Conservation (phyloP, 495 filamentous ascomycete genomes). For the Penicillium macrosclerotiorum region DNA sequence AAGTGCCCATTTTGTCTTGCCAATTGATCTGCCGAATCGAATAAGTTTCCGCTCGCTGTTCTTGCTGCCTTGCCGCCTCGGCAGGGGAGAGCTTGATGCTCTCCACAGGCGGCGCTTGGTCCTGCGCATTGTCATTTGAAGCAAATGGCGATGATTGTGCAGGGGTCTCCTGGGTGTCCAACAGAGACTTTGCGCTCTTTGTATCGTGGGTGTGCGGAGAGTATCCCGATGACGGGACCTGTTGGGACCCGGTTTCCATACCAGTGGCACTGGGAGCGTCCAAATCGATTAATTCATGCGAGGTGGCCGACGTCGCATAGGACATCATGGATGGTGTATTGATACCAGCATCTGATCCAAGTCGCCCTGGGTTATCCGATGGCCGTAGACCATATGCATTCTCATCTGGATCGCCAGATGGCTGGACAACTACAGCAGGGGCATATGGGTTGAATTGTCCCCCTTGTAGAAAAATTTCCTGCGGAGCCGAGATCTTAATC, state of each 20-base stretch:
- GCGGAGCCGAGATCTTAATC: conserved; percentile 15
- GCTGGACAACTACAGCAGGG: conserved; percentile 15
- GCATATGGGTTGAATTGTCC: conserved; percentile 17
- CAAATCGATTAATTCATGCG: conserved; percentile 41
- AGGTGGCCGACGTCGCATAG: conserved; percentile 32
- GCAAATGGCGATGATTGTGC: background rate
- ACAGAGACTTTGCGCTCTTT: background rate
- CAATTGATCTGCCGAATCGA: conserved; percentile 69
- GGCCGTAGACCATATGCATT: conserved; percentile 2
- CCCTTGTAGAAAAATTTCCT: conserved; percentile 19
- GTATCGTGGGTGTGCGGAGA: conserved; percentile 9
- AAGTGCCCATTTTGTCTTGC: conserved; percentile 40
- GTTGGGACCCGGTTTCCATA: conserved; percentile 4
- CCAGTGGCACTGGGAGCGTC: conserved; percentile 16
- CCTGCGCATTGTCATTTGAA: background rate
- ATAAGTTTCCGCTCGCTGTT: conserved; percentile 62
- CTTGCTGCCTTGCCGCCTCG: conserved; percentile 37
- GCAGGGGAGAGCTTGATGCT: conserved; percentile 24
- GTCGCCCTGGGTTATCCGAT: conserved; percentile 10
- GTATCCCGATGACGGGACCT: conserved; percentile 14
- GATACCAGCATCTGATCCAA: conserved; percentile 21
- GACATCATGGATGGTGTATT: conserved; percentile 27
- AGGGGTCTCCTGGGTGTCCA: background rate
- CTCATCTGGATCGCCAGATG: conserved; percentile 1
- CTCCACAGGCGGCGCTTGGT: background rate